Base-by-base conservation (phyloP, 1,284 basidiomycete species). In the Rhodotorula sp. region DNA sequence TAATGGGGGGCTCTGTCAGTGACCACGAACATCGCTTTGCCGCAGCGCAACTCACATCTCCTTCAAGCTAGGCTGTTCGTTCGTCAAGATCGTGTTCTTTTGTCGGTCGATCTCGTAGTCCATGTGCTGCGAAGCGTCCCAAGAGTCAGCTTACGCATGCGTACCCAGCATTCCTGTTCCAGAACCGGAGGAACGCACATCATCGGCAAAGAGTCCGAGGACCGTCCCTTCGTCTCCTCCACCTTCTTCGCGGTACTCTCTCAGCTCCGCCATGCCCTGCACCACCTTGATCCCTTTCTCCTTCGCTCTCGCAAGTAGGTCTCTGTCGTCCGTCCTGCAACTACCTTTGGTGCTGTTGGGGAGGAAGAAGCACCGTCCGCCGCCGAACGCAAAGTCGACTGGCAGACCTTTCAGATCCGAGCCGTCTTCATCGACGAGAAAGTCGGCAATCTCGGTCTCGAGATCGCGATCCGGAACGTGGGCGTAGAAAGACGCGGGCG, bases 351-450 rank as follows among this genome's bases (percentile, higher is more conserved):
- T 74, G 0, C 78, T 68, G 14, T 78, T 79, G 45, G 81, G 81
- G 23, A 80, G 63, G 70, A 82, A 82, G 70, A 78, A 79, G 65
- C 81, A 80, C 18, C 73, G 76, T 1, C 81, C 81, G 1, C 81
- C 81, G 4, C 81, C 81, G 45, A 82, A 78, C 31, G 81, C 81
- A 12, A 81, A 66, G 66, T 82, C 81, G 2, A 82, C 78, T 3
- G 61, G 65, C 49, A 54, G 2, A 70, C 48, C 73, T 26, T 68
- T 56, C 19, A 56, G 65, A 15, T 71, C 75, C 6, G 70, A 55
- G 7, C 77, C 77, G 5, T 56, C 66, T 43, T 67, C 66, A n/a
- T 56, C 66, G 31, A 76, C 69, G 18, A 77, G 67, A 34, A 77
- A 77, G 28, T 50, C 55, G 16, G 77, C 77, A 8, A 78, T 78